Evolutionary conservation across 2,329 filamentous ascomycete genomes (phyloP).

Genomic region (Endothia cerciana): DNA sequence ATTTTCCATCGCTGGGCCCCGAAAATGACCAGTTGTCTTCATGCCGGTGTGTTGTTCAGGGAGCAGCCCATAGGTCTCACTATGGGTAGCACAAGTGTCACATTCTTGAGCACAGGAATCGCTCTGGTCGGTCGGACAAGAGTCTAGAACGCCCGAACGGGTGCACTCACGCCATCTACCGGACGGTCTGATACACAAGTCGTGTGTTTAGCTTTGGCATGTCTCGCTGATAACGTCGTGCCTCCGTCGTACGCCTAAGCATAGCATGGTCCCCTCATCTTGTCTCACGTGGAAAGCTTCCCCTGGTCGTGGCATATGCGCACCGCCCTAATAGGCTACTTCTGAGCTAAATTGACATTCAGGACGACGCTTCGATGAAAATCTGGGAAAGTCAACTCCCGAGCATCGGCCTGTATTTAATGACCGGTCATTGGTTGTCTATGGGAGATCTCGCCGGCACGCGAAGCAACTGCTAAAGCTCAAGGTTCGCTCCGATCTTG

Average conservation of each 20-base stretch:
- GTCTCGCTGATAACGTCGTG: not conserved
- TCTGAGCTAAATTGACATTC: not conserved
- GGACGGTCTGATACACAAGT: not conserved
- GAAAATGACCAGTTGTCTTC: constrained; percentile 19
- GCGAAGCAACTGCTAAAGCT: not conserved
- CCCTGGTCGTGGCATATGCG: not conserved
- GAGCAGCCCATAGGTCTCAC: not conserved
- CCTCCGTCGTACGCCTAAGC: not conserved
- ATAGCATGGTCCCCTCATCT: not conserved
- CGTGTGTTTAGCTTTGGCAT: not conserved
- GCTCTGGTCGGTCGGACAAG: not conserved
- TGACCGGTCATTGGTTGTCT: not conserved
- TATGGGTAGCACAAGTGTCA: constrained; percentile 16
- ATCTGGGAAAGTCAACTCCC: not conserved
- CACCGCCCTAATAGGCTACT: not conserved
- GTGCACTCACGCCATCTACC: not conserved
- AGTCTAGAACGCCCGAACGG: constrained; percentile 11
- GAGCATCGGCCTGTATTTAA: not conserved
- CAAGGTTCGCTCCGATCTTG: not conserved
- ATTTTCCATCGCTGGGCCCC: constrained; percentile 19
- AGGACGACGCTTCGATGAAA: not conserved
- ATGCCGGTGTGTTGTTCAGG: not conserved
- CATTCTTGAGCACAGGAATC: constrained; percentile 12
- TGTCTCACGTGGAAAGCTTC: not conserved
- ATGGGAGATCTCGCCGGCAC: not conserved